Base-by-base conservation (phyloP, 257 asterid species). In the Przewalskia tangutica region DNA sequence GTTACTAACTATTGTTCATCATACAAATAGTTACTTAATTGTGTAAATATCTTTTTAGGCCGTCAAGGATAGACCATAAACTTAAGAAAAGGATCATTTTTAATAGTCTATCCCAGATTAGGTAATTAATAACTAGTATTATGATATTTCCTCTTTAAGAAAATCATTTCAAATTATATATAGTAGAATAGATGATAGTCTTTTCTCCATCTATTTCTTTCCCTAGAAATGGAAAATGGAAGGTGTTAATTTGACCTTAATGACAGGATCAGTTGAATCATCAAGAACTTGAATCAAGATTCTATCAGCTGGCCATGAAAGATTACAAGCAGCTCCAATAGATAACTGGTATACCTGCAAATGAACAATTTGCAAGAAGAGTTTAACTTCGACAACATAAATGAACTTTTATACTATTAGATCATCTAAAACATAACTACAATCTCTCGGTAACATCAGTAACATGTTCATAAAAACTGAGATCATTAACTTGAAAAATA, bases 301-400 rank as follows among this genome's bases (percentile, higher is more conserved):
- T 9, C 89, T 85, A 82, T 84, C 80, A 65, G 80, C 58, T 2
- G 89, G 88, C 89, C 89, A 82, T 8, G 89, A 87, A 46, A 87
- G 81, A 8, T 85, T 83, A 77, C 88, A 84, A 48, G 89, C 88
- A 80, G 88, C 88, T 68, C 88, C 89, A 67, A 87, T 87, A 0
- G 89, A 87, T 51, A 87, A 64, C 34, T 87, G 87, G 80, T 87
- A 87, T 14, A 87, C 89, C 89, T 86, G 66, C 50, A 84, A 12
- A 40, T 27, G 10, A 23, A 56, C 12, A 13, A 68, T 66, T 36
- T 16, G 18, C 11, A 13, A 71, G n/a, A 71, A 71, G 11, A 66
- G 8, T 71, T 71, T 20, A 10, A 71, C 36, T 71, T 18, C 17
- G 6, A 44, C 4, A 11, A 4, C 10, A 7, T 42, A 68, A n/a